These are phyloP conservation scores for Penicillium aurantiogriseum DNA, from an alignment of 2,329 filamentous ascomycete genomes.

Conservation along the genomic window DNA sequence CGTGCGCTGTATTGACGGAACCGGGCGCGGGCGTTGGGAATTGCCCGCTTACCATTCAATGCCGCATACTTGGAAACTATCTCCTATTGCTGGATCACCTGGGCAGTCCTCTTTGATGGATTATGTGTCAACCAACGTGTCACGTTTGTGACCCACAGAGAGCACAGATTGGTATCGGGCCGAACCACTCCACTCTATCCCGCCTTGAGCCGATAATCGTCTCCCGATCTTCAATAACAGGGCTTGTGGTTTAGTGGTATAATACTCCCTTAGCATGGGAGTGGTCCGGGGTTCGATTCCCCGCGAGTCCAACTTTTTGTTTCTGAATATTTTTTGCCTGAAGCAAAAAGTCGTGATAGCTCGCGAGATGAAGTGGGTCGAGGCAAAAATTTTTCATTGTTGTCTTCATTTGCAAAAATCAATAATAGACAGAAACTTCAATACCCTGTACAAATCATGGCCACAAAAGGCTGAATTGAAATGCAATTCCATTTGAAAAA, in stretches of 20 bases:
- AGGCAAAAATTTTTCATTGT: neutral
- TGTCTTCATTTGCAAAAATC: neutral
- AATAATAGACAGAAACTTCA: neutral
- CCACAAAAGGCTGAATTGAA: neutral
- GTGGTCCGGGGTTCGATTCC: constrained; percentile 52
- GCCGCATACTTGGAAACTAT: constrained; percentile 26
- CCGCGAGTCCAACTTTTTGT: constrained; percentile 43
- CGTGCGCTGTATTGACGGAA: constrained; percentile 17
- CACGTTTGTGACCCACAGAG: neutral
- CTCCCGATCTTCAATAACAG: constrained; percentile 11
- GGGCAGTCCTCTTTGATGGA: constrained; percentile 25
- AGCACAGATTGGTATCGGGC: neutral
- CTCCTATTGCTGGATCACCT: neutral
- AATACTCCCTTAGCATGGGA: constrained; percentile 50
- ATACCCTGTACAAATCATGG: constrained; percentile 6
- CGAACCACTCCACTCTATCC: constrained; percentile 5
- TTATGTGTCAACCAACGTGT: constrained; percentile 14
- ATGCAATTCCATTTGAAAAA: neutral
- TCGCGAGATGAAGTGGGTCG: constrained; percentile 2
- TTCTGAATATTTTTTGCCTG: neutral
- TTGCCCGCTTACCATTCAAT: constrained; percentile 8
- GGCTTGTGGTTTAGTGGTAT: constrained; percentile 50
- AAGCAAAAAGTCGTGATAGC: neutral
- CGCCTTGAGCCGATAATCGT: constrained; percentile 2
- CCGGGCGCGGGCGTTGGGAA: constrained; percentile 14